Evolutionary conservation across 495 filamentous ascomycete species (phyloP).

Genomic region (Daldinia decipiens): DNA sequence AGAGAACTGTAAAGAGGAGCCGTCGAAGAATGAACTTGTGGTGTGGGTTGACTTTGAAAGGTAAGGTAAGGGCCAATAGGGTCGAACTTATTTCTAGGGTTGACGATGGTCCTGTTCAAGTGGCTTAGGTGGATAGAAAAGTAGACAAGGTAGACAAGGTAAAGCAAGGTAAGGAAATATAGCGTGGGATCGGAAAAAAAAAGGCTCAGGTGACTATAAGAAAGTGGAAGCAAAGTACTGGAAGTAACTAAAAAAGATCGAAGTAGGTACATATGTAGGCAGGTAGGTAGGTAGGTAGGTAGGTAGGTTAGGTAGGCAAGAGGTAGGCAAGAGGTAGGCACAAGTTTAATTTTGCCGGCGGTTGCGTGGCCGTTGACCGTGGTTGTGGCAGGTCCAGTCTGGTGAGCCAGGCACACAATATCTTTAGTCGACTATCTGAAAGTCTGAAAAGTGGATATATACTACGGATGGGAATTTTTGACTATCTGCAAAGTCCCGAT

Average conservation of each 20-base stretch:
- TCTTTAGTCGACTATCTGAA: conserved; percentile 39
- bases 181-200: conserved; percentile 26
- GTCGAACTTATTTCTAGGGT: conserved; percentile 15
- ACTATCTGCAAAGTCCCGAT: conserved; percentile 38
- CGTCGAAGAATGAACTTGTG: conserved; percentile 9
- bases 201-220: conserved; percentile 37
- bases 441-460: conserved; percentile 45
- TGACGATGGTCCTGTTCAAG: conserved; percentile 34
- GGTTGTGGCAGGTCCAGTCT: conserved; percentile 13
- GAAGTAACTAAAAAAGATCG: not conserved
- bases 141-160: conserved; percentile 21
- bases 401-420: conserved; percentile 38
- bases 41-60: conserved; percentile 10
- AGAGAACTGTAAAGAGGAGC: conserved; percentile 10
- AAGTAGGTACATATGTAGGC: conserved; percentile 1
- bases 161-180: conserved; percentile 26
- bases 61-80: conserved; percentile 14
- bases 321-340: not conserved
- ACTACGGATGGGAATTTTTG: conserved; percentile 34
- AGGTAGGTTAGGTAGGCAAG: too few species aligned
- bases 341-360: conserved; percentile 43
- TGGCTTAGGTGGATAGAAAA: conserved; percentile 10
- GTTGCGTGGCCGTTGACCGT: conserved; percentile 12
- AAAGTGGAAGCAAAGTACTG: conserved; percentile 1
- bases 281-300: too few species aligned